Evolutionary conservation across 192 early-diverging fungal genomes (phyloP).

Genomic region (Lobosporangium transversale): DNA sequence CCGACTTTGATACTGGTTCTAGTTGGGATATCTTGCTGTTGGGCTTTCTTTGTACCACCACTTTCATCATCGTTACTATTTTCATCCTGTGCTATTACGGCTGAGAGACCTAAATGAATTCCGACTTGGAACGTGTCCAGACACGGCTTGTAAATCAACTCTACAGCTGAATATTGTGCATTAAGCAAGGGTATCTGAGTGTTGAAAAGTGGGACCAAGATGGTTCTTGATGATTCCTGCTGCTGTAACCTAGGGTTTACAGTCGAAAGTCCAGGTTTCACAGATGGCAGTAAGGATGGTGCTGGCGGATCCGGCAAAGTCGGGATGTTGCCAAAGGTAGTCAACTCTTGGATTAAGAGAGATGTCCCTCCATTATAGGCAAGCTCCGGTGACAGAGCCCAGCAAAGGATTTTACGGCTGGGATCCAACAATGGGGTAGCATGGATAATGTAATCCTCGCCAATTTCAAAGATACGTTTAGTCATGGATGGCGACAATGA

Average conservation of each 20-base stretch:
- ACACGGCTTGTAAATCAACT: slow-evolving; percentile 24
- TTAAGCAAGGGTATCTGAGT: slow-evolving; percentile 16
- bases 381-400: slow-evolving; percentile 23
- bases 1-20: too few relatives aligned
- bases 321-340: too few relatives aligned
- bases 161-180: slow-evolving; percentile 21
- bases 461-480: slow-evolving; percentile 18
- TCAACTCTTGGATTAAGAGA: slow-evolving; percentile 23
- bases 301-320: too few relatives aligned
- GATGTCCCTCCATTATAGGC: slow-evolving; percentile 43
- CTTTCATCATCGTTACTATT: too few relatives aligned
- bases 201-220: slow-evolving; percentile 37
- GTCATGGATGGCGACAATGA: slow-evolving; percentile 52
- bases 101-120: slow-evolving; percentile 21
- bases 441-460: not conserved
- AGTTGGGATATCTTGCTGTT: too few relatives aligned
- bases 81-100: too few relatives aligned
- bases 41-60: not conserved
- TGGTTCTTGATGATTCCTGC: slow-evolving; percentile 7
- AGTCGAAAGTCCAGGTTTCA: too few relatives aligned
- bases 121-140: slow-evolving; percentile 23
- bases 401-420: not conserved
- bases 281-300: too few relatives aligned
- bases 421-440: not conserved
- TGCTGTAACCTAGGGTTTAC: not conserved